Base-by-base conservation (phyloP, 2,329 filamentous ascomycete species). In the Cyclaneusma minus region DNA sequence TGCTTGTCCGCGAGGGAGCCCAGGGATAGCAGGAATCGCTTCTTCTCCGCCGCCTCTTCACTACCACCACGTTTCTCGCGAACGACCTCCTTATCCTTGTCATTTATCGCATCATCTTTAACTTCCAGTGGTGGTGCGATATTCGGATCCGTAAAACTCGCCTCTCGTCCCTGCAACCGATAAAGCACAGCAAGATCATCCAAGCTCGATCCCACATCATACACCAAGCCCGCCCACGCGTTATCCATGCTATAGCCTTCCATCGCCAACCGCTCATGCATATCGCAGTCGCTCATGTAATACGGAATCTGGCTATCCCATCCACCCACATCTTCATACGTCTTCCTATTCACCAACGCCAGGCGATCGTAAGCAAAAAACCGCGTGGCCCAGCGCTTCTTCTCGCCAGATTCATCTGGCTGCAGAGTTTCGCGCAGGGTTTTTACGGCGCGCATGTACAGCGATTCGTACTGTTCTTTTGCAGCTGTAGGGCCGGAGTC, bases 341-440 rank as follows among this genome's bases (percentile, higher is more conserved):
- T 58, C 6, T 43, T 49, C 7, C 59, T 60, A 37, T 72, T 70
- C 21, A 71, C 62, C 2, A 70, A 49, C 2, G 64, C 55, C 3
- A 73, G 50, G 34, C 63, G 60, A 40, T 72, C 66, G 45, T 69
- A 71, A 8, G 61, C 54, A 41, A 68, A 71, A 44, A 67, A 65
- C n/a, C 56, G 54, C 26, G 58, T 44, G 0, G 49, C 64, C 66
- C 65, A 71, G 27, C 24, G 30, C 20, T 22, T 35, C 1, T 15
- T 18, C 16, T 20, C 11, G n/a, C 28, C 27, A 10, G 29, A 29
- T 6, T 29, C 25, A 16, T 25, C 11, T 16, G 17, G 35, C 2
- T 13, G 23, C 11, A 24, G 35, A 12, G 21, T 32, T 11, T 30
- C 30, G 2, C 33, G 29, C 3, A 38, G 33, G 6, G 31, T 24